A percentile compares a stretch with the other conserved stretches of the same genome.
Conservation (phyloP, 2,329 filamentous ascomycete species). For the Aspergillus tanneri region DNA sequence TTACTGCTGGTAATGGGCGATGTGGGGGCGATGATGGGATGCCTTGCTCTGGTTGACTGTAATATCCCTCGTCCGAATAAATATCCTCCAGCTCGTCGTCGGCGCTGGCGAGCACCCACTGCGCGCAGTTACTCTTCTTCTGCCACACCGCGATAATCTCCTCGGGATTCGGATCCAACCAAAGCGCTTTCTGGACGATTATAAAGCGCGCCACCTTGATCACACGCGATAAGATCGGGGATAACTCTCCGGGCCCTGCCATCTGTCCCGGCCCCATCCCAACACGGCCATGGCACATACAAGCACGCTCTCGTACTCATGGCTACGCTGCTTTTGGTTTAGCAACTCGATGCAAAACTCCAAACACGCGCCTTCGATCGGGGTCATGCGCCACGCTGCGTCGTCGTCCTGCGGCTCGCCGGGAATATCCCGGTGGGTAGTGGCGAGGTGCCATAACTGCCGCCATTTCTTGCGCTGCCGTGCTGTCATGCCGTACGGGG, state of each 20-base stretch:
- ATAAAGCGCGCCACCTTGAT: background rate
- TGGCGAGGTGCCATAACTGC: background rate
- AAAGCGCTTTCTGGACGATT: background rate
- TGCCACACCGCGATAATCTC: background rate
- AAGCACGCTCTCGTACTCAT: slow-evolving; percentile 4
- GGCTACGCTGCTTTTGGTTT: background rate
- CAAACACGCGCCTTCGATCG: background rate
- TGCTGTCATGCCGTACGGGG: background rate
- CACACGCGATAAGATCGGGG: background rate
- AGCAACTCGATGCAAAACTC: slow-evolving; percentile 5
- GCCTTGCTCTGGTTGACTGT: too few species aligned
- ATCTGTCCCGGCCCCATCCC: background rate
- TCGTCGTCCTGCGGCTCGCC: too few species aligned
- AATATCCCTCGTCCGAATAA: background rate
- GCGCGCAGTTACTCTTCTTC: background rate
- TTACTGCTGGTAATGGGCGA: background rate
- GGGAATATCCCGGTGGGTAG: background rate
- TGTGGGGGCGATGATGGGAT: background rate
- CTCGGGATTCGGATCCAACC: background rate
- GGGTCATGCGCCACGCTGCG: too few species aligned
- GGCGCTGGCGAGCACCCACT: background rate
- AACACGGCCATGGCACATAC: background rate
- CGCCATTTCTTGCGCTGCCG: background rate
- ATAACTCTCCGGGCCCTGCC: background rate
- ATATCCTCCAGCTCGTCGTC: background rate